Conservation (phyloP, 169 alveolate species). For the Condylostoma magnum region DNA sequence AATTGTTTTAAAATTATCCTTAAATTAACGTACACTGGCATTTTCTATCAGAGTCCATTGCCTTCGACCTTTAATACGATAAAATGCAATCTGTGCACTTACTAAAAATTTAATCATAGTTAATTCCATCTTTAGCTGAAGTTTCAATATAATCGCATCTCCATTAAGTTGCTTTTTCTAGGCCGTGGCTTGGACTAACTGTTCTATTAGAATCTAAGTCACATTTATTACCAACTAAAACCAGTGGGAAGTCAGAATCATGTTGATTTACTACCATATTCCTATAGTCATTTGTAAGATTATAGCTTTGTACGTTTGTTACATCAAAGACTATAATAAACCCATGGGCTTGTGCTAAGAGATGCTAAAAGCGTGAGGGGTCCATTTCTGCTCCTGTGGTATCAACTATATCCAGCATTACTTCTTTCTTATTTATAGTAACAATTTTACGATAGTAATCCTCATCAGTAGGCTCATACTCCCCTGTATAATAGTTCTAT, state of each 20-base stretch:
- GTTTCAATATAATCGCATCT: conserved; percentile 32
- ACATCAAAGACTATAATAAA: conserved; percentile 66
- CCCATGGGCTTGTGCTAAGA: conserved; percentile 31
- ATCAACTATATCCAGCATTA: neutral
- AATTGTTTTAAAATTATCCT: no score
- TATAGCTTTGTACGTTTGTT: conserved; percentile 46
- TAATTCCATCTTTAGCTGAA: conserved; percentile 38
- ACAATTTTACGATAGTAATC: neutral
- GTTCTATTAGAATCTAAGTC: conserved; percentile 43
- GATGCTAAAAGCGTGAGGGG: neutral
- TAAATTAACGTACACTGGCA: no score
- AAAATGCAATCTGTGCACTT: no score
- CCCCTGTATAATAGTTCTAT: neutral
- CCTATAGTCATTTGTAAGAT: conserved; percentile 53
- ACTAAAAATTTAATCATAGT: conserved; percentile 38
- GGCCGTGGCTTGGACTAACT: conserved; percentile 38
- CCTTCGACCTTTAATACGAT: no score
- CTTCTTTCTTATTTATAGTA: neutral
- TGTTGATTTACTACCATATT: conserved; percentile 31
- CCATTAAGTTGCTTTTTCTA: conserved; percentile 26
- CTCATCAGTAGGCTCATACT: conserved; percentile 7
- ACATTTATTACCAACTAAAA: conserved; percentile 58
- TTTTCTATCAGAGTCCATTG: no score
- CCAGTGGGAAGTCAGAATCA: conserved; percentile 11
- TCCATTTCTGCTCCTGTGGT: neutral